Evolutionary conservation across 306 rosid species (phyloP), one percentile per base, ranked within the genome.

Genomic region (Lotus japonicus): DNA sequence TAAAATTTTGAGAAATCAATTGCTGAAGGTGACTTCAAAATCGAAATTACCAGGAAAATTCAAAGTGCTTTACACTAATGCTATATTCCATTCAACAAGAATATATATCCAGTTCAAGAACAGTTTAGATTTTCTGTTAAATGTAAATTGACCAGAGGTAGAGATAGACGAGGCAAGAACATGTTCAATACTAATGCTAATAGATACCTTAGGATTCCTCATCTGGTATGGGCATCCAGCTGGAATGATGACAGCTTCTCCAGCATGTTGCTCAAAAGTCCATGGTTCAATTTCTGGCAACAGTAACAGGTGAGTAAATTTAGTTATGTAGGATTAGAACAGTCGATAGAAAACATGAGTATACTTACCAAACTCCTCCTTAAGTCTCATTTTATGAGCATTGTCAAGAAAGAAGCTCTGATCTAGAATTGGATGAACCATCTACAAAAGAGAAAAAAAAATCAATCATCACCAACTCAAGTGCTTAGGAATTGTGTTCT

Each of bases 161-260:
- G 58, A 60, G 13, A 7, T 49, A 17, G 68, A 57, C 44, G 33
- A 17, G 31, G 31, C 11, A 38, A 26, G 66, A 57, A 28, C 66
- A 64, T 73, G 6, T 14, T 56, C 10, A 50, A 38, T 31, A 70
- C 28, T 38, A 61, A 43, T 43, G 65, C 43, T 46, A 71, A 69
- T 71, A 72, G 35, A 65, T 57, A 92, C 99, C 99, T 95, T 88
- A 39, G 95, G 82, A 84, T 79, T 87, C 71, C 85, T 86, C 60
- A 90, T 95, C 83, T 95, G 99, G 76, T 95, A 88, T 11, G 99
- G 97, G 65, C 97, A 95, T 76, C 99, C 99, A 59, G 99, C 95
- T 8, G 99, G 99, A 79, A 95, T 81, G 66, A 95, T 85, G 68
- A 95, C 95, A 76, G 99, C 99, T 87, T 90, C 99, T 39, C 99